Evolutionary conservation across 345 rosid species (phyloP), one percentile per base, ranked within the genome.

Genomic region (Erucastrum elatum): DNA sequence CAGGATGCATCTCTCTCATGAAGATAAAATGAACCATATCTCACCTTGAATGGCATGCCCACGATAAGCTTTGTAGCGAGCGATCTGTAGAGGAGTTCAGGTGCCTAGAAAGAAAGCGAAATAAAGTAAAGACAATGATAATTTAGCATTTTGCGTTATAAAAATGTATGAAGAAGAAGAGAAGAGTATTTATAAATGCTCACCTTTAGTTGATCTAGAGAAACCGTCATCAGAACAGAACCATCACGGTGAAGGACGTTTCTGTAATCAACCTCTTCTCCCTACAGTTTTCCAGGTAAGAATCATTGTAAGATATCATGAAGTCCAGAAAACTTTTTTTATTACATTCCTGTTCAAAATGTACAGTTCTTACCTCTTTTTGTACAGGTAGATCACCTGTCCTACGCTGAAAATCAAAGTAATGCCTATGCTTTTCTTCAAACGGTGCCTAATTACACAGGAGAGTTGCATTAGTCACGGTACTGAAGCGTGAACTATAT

Each of bases 21-120:
- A 6, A 77, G 34, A 37, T 2, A 71, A 10, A 68, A 5, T 53
- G 80, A 61, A 46, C 30, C 72, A 71, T 77, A 67, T 72, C 59
- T 41, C 62, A 95, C 99, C 98, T 95, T 95, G 83, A 92, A 95
- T 68, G 99, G 99, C 99, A 92, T 93, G 71, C 99, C 97, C 67
- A 95, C 87, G 9, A 87, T 83, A 68, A 95, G 93, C 89, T 95
- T 95, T 53, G 96, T 83, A 56, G 99, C 94, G 69, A 92, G 98
- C 58, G 98, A 88, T 85, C 85, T 88, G 89, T 95, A 95, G 51
- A 95, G 90, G 68, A 87, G 87, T 85, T 93, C 98, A 4, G 96
- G 96, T 70, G 85, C 83, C 99, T 95, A 86, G 25, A 75, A 74
- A 39, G 68, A 53, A 56, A 30, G 31, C 2, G 1, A 76, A 59